These are phyloP conservation scores for Alloascoidea africana DNA, from an alignment of 805 yeast species.

Conservation along the genomic window DNA sequence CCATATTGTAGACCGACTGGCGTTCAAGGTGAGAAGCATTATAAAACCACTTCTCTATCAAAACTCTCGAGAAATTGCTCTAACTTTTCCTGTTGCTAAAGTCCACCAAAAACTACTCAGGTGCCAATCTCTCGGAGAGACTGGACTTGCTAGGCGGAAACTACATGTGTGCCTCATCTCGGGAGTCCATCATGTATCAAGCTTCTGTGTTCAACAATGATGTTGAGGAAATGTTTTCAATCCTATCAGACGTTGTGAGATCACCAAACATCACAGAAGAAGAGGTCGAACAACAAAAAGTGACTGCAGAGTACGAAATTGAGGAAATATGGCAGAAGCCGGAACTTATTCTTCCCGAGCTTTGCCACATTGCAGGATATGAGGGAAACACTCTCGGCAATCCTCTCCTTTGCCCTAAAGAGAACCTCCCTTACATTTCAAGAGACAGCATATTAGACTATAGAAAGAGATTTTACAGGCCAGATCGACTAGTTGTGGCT, in stretches of 20 bases:
- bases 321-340: slow-evolving; percentile 73
- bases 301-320: slow-evolving; percentile 68
- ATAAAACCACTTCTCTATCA: background rate
- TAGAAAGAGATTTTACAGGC: slow-evolving; percentile 52
- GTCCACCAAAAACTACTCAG: slow-evolving; percentile 22
- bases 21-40: slow-evolving; percentile 26
- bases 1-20: slow-evolving; percentile 74
- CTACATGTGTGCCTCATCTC: slow-evolving; percentile 80
- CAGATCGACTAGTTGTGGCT: slow-evolving; percentile 72
- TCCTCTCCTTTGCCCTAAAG: slow-evolving; percentile 72
- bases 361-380: slow-evolving; percentile 78
- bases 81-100: slow-evolving; percentile 7
- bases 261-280: slow-evolving; percentile 50
- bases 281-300: slow-evolving; percentile 61
- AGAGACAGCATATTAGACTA: slow-evolving; percentile 40
- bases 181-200: slow-evolving; percentile 88
- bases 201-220: slow-evolving; percentile 87
- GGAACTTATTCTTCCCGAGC: slow-evolving; percentile 75
- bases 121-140: slow-evolving; percentile 56
- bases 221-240: slow-evolving; percentile 60
- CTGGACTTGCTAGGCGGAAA: slow-evolving; percentile 83
- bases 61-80: no score
- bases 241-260: slow-evolving; percentile 65
- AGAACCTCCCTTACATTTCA: slow-evolving; percentile 39
- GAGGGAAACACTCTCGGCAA: slow-evolving; percentile 60